phyloP scores from a whole-genome alignment of 139 green algal species.

The Astrephomene gubernaculifera region DNA sequence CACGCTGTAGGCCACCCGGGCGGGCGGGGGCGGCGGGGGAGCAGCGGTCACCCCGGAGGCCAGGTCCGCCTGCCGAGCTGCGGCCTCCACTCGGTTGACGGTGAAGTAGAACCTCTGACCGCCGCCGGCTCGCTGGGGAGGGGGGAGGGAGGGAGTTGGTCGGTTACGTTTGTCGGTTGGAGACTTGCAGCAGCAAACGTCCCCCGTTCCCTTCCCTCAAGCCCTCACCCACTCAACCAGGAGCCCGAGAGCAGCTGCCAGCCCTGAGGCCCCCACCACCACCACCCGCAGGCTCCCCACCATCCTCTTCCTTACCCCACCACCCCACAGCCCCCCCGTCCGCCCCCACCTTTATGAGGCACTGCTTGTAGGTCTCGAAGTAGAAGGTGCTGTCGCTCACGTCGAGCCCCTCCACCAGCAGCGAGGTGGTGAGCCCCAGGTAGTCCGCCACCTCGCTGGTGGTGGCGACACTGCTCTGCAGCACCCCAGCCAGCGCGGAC shows the following conservation, averaged over 20 bases:
- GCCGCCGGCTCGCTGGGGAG: conserved; percentile 2
- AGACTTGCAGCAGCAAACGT: neutral
- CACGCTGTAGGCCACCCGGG: neutral
- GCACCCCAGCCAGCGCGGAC: neutral
- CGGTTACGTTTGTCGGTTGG: neutral
- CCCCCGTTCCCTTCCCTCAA: neutral
- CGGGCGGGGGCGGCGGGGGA: conserved; percentile 17
- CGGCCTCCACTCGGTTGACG: neutral
- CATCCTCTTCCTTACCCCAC: neutral
- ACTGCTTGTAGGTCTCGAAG: conserved; percentile 25
- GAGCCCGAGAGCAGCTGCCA: neutral
- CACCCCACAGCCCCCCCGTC: too few relatives aligned
- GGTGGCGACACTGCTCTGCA: neutral
- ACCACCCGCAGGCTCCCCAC: neutral
- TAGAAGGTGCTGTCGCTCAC: neutral
- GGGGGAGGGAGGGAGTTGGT: neutral
- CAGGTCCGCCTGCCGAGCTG: neutral
- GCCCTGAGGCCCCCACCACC: neutral
- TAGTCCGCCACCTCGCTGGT: neutral
- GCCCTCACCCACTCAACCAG: neutral
- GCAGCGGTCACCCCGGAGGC: neutral
- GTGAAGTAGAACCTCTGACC: neutral
- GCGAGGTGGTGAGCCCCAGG: conserved; percentile 24
- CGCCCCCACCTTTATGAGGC: conserved; percentile 20
- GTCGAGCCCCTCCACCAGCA: conserved; percentile 30